Evolutionary conservation across 345 rosid species (phyloP).

Genomic region (Noccaea caerulescens): DNA sequence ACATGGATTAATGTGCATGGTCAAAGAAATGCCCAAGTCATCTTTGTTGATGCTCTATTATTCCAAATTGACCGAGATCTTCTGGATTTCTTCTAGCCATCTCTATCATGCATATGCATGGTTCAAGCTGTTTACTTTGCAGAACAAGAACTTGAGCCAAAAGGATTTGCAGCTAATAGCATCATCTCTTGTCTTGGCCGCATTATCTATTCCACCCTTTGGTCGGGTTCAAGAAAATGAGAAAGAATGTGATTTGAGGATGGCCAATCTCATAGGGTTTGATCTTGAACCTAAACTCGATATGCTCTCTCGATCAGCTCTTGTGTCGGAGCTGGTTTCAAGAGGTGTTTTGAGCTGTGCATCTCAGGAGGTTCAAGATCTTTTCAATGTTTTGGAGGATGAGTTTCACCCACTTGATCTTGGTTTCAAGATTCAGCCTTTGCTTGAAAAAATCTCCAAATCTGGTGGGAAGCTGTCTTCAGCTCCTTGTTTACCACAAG

Average conservation of each 20-base stretch:
- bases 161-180: constrained; percentile 90
- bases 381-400: constrained; percentile 83
- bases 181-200: constrained; percentile 92
- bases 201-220: constrained; percentile 73
- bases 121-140: constrained; percentile 89
- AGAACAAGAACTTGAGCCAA: constrained; percentile 88
- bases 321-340: constrained; percentile 83
- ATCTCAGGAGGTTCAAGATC: constrained; percentile 92
- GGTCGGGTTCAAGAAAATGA: constrained; percentile 70
- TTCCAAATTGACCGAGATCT: constrained; percentile 86
- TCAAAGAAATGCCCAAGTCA: constrained; percentile 89
- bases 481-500: constrained; percentile 87
- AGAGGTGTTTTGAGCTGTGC: constrained; percentile 94
- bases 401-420: constrained; percentile 81
- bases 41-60: constrained; percentile 88
- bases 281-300: constrained; percentile 57
- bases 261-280: constrained; percentile 91
- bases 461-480: constrained; percentile 86
- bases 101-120: constrained; percentile 95
- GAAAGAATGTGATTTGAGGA: constrained; percentile 82
- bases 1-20: constrained; percentile 89
- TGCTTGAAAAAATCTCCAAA: constrained; percentile 73
- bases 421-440: constrained; percentile 73
- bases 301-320: constrained; percentile 69
- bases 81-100: constrained; percentile 91